phyloP scores from a whole-genome alignment of 257 asterid genomes.

The Pogostemon cablin region DNA sequence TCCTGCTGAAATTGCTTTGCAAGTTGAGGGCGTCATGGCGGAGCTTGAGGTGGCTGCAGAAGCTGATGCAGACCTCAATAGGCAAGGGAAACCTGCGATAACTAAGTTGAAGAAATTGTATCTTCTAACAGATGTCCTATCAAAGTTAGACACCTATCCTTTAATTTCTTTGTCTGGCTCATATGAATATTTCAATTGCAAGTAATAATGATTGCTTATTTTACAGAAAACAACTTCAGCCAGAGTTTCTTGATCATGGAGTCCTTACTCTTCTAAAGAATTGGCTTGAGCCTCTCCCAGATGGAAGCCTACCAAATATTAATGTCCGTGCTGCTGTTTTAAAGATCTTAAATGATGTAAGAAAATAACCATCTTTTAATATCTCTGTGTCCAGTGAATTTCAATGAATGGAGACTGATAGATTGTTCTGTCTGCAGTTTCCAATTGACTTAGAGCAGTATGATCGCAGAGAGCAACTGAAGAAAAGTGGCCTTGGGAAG shows the following conservation, averaged over 20 bases:
- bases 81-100: conserved; percentile 82
- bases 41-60: conserved; percentile 95
- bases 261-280: conserved; percentile 73
- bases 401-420: conserved; percentile 31
- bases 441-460: conserved; percentile 87
- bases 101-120: conserved; percentile 84
- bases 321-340: conserved; percentile 89
- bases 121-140: conserved; percentile 83
- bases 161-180: conserved; percentile 11
- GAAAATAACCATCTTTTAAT: conserved; percentile 20
- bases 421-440: conserved; percentile 56
- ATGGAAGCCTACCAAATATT: conserved; percentile 94
- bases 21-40: conserved; percentile 92
- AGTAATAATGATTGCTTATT: conserved; percentile 30
- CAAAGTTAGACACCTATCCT: conserved; percentile 63
- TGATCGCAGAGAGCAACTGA: conserved; percentile 83
- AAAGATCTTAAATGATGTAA: conserved; percentile 79
- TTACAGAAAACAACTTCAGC: conserved; percentile 92
- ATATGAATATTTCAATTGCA: conserved; percentile 13
- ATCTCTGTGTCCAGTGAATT: not conserved
- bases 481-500: conserved; percentile 95
- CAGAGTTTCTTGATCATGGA: conserved; percentile 93
- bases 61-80: conserved; percentile 88
- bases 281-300: conserved; percentile 99
- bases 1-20: conserved; percentile 84